A percentile compares a stretch with the other conserved stretches of the same genome.
phyloP scores from a whole-genome alignment of 306 rosid species.

The Cicer cuneatum region DNA sequence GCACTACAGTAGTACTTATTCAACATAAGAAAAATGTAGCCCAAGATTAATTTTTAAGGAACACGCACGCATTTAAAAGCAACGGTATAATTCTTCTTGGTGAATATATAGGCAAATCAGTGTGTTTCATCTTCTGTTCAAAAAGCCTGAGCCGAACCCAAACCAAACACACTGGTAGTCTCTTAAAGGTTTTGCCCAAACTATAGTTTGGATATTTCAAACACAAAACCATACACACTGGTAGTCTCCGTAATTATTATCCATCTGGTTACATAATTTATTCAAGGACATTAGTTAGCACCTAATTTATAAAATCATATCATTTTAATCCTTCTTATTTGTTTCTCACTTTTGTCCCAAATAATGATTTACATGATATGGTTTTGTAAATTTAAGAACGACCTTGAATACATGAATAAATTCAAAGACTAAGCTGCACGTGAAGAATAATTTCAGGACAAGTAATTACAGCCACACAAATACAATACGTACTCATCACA shows the following conservation, averaged over 20 bases:
- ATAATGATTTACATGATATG: neutral
- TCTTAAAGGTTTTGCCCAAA: conserved; percentile 2
- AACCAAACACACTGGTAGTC: too few species aligned
- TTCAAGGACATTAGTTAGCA: neutral
- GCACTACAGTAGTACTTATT: conserved; percentile 23
- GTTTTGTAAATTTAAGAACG: conserved; percentile 12
- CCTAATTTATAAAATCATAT: conserved; percentile 1
- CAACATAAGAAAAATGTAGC: conserved; percentile 29
- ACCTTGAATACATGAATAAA: neutral
- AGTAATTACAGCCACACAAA: too few species aligned
- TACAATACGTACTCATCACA: neutral
- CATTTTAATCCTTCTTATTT: conserved; percentile 2
- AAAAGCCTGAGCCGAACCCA: neutral
- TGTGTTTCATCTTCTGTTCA: neutral
- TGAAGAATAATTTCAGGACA: conserved; percentile 1
- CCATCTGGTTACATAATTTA: conserved; percentile 8
- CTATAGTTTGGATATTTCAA: conserved; percentile 7
- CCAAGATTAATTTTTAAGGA: conserved; percentile 17
- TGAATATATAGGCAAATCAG: conserved; percentile 5
- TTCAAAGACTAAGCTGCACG: neutral
- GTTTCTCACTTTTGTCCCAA: conserved; percentile 1
- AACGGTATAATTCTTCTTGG: neutral
- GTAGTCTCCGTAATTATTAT: conserved; percentile 6
- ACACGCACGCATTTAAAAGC: neutral
- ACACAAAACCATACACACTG: neutral